A percentile compares a stretch with the other conserved stretches of the same genome.
phyloP scores from a whole-genome alignment of 2,329 filamentous ascomycete species.

The Biscogniauxia sp. region DNA sequence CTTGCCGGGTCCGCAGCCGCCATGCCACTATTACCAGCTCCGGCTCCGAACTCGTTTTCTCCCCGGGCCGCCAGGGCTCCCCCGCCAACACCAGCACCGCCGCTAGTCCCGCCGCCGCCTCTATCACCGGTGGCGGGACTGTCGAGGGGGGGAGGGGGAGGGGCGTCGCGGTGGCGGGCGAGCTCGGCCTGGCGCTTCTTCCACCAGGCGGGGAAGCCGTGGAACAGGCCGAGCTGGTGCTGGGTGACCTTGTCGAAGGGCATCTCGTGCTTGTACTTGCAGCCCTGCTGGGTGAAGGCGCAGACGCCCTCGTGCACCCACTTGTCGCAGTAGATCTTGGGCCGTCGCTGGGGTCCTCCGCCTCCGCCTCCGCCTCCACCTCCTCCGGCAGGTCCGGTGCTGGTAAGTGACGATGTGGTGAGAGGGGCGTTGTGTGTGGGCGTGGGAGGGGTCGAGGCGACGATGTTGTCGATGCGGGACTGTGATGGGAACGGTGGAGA shows the following conservation, averaged over 20 bases:
- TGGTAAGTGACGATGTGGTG: not conserved
- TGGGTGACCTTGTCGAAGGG: constrained; percentile 66
- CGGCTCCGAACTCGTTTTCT: not conserved
- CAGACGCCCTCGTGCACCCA: constrained; percentile 87
- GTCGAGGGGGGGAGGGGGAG: constrained; percentile 4
- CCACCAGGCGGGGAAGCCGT: constrained; percentile 61
- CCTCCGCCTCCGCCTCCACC: constrained; percentile 1
- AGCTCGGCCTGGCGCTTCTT: constrained; percentile 52
- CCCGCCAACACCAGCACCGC: not conserved
- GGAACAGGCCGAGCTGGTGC: constrained; percentile 66
- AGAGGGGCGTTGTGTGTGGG: constrained; percentile 13
- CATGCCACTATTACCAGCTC: not conserved
- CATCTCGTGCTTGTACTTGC: constrained; percentile 90
- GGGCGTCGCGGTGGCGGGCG: constrained; percentile 30
- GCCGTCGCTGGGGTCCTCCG: constrained; percentile 22
- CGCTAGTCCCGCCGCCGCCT: not conserved
- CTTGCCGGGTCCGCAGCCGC: not conserved
- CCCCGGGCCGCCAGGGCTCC: not conserved
- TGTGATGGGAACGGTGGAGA: constrained; percentile 9
- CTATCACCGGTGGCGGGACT: not conserved
- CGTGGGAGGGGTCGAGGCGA: constrained; percentile 32
- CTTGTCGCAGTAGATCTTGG: constrained; percentile 80
- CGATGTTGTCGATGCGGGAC: constrained; percentile 39
- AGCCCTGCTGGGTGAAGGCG: constrained; percentile 81
- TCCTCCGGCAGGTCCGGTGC: constrained; percentile 1